Percentiles rank a stretch among this genome's conserved stretches.
phyloP scores from a whole-genome alignment of 1,284 basidiomycete genomes.

The Moesziomyces globuligerus region DNA sequence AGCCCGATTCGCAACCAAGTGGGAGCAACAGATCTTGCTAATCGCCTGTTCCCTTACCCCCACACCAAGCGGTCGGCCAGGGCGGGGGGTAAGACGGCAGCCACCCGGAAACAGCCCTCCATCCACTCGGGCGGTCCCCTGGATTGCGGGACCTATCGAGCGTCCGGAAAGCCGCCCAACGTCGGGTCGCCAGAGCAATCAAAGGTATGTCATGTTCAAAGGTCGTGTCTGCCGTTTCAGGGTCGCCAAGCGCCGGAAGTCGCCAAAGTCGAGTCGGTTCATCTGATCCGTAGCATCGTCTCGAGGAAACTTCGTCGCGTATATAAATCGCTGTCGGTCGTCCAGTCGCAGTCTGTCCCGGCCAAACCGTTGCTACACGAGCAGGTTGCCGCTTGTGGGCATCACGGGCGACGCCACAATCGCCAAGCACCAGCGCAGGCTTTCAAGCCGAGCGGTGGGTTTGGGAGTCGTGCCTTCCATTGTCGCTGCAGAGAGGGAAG shows the following conservation, averaged over 20 bases:
- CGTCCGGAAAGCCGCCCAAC: conserved; percentile 7
- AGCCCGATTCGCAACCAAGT: conserved; percentile 19
- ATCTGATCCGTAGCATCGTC: not conserved
- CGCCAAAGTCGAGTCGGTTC: not conserved
- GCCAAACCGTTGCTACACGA: conserved; percentile 1
- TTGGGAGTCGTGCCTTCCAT: conserved; percentile 25
- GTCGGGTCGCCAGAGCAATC: conserved; percentile 45
- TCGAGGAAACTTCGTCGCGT: not conserved
- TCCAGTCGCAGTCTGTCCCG: too few relatives aligned
- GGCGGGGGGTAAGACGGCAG: conserved; percentile 40
- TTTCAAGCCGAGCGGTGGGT: conserved; percentile 30
- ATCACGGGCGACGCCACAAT: conserved; percentile 22
- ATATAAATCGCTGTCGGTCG: too few relatives aligned
- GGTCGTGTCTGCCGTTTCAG: not conserved
- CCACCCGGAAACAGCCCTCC: conserved; percentile 13
- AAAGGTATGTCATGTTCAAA: not conserved
- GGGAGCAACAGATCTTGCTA: conserved; percentile 49
- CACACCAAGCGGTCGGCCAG: not conserved
- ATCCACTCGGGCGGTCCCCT: too few relatives aligned
- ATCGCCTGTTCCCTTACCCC: conserved; percentile 42
- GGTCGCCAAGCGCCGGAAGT: too few relatives aligned
- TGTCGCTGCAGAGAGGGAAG: conserved; percentile 32
- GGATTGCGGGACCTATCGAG: not conserved
- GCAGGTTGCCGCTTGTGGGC: conserved; percentile 43
- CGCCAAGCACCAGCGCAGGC: conserved; percentile 15